Evolutionary conservation across 2,329 filamentous ascomycete genomes (phyloP), one percentile per base, ranked within the genome.

Genomic region (Teratosphaeriaceae sp.): DNA sequence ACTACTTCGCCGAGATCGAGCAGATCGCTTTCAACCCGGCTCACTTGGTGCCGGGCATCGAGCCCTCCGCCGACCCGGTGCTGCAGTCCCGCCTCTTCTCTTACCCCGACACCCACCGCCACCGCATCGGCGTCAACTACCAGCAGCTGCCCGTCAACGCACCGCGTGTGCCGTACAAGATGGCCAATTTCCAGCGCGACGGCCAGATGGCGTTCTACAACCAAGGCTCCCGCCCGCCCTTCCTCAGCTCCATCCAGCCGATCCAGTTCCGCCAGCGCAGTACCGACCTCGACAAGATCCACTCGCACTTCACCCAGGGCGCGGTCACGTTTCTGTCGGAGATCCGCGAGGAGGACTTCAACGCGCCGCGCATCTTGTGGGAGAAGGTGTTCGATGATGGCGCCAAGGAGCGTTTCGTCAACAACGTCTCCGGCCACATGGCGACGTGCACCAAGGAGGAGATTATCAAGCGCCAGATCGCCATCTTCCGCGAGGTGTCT

Each of bases 51-150:
- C 80, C 81, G 3, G 81, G 82, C 41, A 76, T 82, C 44, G 81
- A 85, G 63, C 76, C 80, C 12, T 83, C 80, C 8, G 79, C 79
- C 49, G 82, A 86, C 53, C 81, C 82, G 1, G 79, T 85, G 27
- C 69, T 85, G 2, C 81, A 85, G 62, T 76, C 75, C 29, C 79
- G 82, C 43, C 71, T 85, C 30, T 85, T 85, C 70, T 84, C 80
- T 1, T 85, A 85, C 65, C 76, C 79, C 9, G 81, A 85, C 56
- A 80, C 76, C 3, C 75, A 79, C 56, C 73, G 74, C 45, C 73
- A 78, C 60, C 71, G 75, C 20, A 59, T 79, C 16, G 76, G 76
- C 21, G 67, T 66, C 50, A 79, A 79, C 63, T 79, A 78, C 57
- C 74, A 79, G 56, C 76, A 79, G 55, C 61, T 79, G 2, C 76